Conservation (phyloP, 179 eudicot genomes). For the Amaranthus tricolor region DNA sequence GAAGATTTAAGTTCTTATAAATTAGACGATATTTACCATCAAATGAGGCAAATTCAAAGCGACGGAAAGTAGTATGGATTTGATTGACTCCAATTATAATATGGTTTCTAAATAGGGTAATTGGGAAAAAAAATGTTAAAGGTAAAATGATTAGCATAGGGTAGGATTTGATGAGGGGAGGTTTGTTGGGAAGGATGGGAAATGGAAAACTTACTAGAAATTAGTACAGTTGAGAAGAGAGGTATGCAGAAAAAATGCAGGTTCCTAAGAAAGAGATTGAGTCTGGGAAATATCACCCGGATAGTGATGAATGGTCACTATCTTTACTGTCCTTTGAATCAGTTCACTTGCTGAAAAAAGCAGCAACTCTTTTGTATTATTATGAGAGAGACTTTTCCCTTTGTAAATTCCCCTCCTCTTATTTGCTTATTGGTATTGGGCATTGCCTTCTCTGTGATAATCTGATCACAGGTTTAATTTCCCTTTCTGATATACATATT, state of each 20-base stretch:
- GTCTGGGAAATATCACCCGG: constrained; percentile 44
- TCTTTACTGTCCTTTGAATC: constrained; percentile 70
- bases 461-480: constrained; percentile 5
- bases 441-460: constrained; percentile 2
- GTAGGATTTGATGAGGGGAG: not conserved
- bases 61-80: not conserved
- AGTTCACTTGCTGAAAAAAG: constrained; percentile 42
- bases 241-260: constrained; percentile 19
- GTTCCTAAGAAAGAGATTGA: constrained; percentile 20
- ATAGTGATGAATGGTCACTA: constrained; percentile 48
- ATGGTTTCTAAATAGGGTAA: constrained; percentile 15
- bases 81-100: not conserved
- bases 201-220: not conserved
- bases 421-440: not conserved
- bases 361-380: constrained; percentile 31
- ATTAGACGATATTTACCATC: no score
- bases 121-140: not conserved
- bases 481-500: not conserved
- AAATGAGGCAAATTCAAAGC: no score
- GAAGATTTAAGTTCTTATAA: no score
- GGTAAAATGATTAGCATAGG: not conserved
- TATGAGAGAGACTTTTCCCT: constrained; percentile 23
- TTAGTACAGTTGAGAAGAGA: constrained; percentile 12
- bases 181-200: not conserved
- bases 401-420: not conserved